phyloP scores from a whole-genome alignment of 192 early-diverging fungal species.

The Funneliformis geosporum region DNA sequence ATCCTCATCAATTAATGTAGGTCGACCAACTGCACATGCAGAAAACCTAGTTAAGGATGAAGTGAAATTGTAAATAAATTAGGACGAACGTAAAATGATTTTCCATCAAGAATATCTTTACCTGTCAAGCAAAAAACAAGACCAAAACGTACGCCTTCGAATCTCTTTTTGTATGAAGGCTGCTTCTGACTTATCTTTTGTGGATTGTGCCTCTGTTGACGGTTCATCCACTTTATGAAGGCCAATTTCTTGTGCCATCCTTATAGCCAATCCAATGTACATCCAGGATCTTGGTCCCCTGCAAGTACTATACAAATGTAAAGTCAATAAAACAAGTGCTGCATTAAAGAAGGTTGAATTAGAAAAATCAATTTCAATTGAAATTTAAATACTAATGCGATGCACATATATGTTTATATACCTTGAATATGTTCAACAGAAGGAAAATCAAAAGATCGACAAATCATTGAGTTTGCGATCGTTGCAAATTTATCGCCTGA shows the following conservation, averaged over 20 bases:
- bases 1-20: conserved; percentile 48
- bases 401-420: neutral
- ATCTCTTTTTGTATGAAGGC: conserved; percentile 51
- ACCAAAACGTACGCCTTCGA: conserved; percentile 57
- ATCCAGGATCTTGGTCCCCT: conserved; percentile 59
- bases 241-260: conserved; percentile 56
- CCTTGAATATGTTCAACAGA: conserved; percentile 50
- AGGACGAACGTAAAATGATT: too few relatives aligned
- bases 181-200: conserved; percentile 27
- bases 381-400: neutral
- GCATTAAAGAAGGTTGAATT: neutral
- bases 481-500: conserved; percentile 56
- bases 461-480: conserved; percentile 44
- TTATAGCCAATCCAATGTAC: conserved; percentile 55
- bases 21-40: conserved; percentile 47
- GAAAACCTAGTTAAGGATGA: conserved; percentile 30
- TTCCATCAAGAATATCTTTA: neutral
- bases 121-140: conserved; percentile 49
- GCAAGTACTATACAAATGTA: conserved; percentile 55
- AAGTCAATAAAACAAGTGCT: conserved; percentile 47
- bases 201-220: neutral
- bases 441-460: conserved; percentile 49
- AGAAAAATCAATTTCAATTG: neutral
- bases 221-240: conserved; percentile 45
- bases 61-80: neutral